Base-by-base conservation (phyloP, 805 yeast genomes). In the Kazachstania viticola region DNA sequence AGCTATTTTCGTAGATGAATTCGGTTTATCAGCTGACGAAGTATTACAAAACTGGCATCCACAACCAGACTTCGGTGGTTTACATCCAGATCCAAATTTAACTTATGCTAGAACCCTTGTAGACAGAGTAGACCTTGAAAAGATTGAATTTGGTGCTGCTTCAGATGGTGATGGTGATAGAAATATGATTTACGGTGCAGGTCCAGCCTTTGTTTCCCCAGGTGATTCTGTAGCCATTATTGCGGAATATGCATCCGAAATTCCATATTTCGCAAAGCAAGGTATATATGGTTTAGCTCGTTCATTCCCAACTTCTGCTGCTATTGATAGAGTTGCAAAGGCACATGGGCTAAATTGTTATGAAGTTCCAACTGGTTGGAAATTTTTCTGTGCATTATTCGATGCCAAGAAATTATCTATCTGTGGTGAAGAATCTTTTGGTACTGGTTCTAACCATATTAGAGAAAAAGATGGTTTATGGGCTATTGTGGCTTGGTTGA, bases 101-200 rank as follows among this genome's bases (percentile, higher is more conserved):
- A 87, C 96, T 11, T 88, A 91, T 53, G 98, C 97, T 9, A 73
- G 69, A 37, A 75, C 94, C 14, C 67, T 88, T 41, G 98, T 88
- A 14, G 79, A 73, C 21, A 69, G 70, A 41, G 98, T 88, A n/a
- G 96, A 91, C 51, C 52, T 58, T 14, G 80, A 80, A 37, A 62
- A 73, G 37, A 81, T 87, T 43, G 81, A 88, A 6, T 88, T 88
- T 55, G 98, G 98, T 41, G 97, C 97, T 24, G 97, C 97, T 7
- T 80, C 94, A n/a, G 98, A 84, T 54, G 98, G 98, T 58, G 98
- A 88, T 49, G 98, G 98, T 58, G 98, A 88, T 56, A 75, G 98
- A 63, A 88, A 88, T 58, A 88, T 88, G 98, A 88, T 88, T 50
- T 91, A 91, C 58, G 98, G 98, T 38, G 84, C 83, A 25, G 79